Base-by-base conservation (phyloP, 331 rosid species). In the Pyracantha coccinea region DNA sequence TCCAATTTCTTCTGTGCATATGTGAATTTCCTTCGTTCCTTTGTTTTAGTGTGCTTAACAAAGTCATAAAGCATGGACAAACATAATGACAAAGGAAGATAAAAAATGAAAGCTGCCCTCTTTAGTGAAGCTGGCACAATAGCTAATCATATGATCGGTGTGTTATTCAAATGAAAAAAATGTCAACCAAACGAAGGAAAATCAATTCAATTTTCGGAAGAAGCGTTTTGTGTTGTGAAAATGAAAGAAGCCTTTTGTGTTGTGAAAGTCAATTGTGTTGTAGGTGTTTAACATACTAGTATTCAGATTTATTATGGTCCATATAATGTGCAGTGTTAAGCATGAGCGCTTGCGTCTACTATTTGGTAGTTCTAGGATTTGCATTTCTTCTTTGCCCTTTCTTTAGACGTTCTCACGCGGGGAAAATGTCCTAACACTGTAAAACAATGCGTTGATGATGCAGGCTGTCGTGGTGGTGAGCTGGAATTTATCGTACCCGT, bases 381-480 rank as follows among this genome's bases (percentile, higher is more conserved):
- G 45, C 13, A 38, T 10, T 38, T 38, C 45, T 38, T 38, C 24
- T 8, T 63, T 8, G 23, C 44, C 23, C 13, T 8, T 4, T 15
- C 11, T 15, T 17, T 16, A 8, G 23, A 4, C 15, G 12, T 31
- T 31, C 44, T 31, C 7, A 1, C 45, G 5, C 20, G 8, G 68
- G 15, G 20, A 6, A 63, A 63, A 63, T 20, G 35, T 31, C 68
- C 68, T 81, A 60, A 88, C 84, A 10, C 20, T 8, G 62, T 68
- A 61, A 59, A 31, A 6, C 70, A 66, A 75, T 84, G 80, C 59
- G 47, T 29, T 71, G 72, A 63, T 82, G 97, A 69, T 82, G 97
- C 97, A 93, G 98, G 98, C 84, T 74, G 86, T 82, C 81, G 85
- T 27, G 79, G 85, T 77, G 78, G 78, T 23, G 88, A 79, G 81